These are phyloP conservation scores for Fragilaria radians DNA, from an alignment of 108 stramenopile genomes.

Conservation along the genomic window DNA sequence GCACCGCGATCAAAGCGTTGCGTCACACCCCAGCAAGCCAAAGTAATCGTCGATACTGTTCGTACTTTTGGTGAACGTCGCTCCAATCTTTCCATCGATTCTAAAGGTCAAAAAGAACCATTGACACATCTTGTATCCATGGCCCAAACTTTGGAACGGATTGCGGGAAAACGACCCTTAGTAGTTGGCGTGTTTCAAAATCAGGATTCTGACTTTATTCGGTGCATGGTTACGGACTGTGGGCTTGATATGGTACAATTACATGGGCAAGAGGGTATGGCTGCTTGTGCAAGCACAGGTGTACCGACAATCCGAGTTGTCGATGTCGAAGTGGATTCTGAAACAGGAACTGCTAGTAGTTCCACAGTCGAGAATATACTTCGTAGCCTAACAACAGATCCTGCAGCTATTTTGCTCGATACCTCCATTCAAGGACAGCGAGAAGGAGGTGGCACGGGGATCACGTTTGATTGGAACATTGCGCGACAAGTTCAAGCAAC, in stretches of 20 bases:
- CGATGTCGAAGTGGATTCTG: slow-evolving; percentile 73
- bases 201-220: slow-evolving; percentile 75
- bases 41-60: slow-evolving; percentile 67
- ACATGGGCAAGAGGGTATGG: slow-evolving; percentile 92
- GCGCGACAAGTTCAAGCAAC: slow-evolving; percentile 73
- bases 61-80: slow-evolving; percentile 87
- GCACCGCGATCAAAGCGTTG: slow-evolving; percentile 80
- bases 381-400: slow-evolving; percentile 54
- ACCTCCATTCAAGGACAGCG: slow-evolving; percentile 84
- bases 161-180: slow-evolving; percentile 52
- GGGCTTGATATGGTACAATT: slow-evolving; percentile 96
- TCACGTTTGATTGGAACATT: slow-evolving; percentile 90
- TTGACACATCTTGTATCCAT: slow-evolving; percentile 41
- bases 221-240: slow-evolving; percentile 61
- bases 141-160: slow-evolving; percentile 46
- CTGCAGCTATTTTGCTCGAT: slow-evolving; percentile 86
- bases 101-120: slow-evolving; percentile 11
- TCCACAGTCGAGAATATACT: slow-evolving; percentile 57
- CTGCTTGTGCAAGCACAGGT: slow-evolving; percentile 48
- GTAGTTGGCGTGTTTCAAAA: slow-evolving; percentile 98
- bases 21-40: slow-evolving; percentile 63
- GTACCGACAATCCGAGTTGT: slow-evolving; percentile 92
- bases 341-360: slow-evolving; percentile 34
- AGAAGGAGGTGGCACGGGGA: slow-evolving; percentile 90
- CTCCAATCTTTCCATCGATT: slow-evolving; percentile 20